These are phyloP conservation scores for Anaeramoeba flamelloides DNA, from an alignment of 78 protist genomes.

Conservation along the genomic window DNA sequence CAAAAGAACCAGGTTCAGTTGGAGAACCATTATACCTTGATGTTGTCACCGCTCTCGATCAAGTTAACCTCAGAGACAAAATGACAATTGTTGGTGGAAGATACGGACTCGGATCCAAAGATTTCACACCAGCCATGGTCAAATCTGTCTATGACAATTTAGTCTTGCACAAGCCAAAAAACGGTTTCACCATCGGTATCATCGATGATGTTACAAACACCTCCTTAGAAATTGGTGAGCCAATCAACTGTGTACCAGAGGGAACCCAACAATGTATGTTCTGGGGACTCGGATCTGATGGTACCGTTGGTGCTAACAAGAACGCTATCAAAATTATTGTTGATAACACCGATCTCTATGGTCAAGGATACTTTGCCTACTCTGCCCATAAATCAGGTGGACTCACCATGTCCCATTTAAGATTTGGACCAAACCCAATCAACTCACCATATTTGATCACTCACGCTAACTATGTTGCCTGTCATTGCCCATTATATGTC, in stretches of 20 bases:
- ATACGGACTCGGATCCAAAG: slow-evolving; percentile 51
- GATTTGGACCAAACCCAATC: slow-evolving; percentile 43
- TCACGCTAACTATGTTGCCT: slow-evolving; percentile 48
- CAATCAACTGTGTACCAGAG: slow-evolving; percentile 28
- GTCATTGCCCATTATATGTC: slow-evolving; percentile 41
- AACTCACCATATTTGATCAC: slow-evolving; percentile 29
- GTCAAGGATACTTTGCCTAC: slow-evolving; percentile 47
- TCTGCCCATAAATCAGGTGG: slow-evolving; percentile 50
- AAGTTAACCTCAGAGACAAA: neutral
- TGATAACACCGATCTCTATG: slow-evolving; percentile 26
- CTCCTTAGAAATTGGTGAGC: slow-evolving; percentile 7
- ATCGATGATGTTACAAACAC: slow-evolving; percentile 43
- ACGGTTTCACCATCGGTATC: slow-evolving; percentile 41
- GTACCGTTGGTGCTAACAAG: slow-evolving; percentile 66
- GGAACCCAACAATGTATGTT: slow-evolving; percentile 40
- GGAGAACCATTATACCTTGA: slow-evolving; percentile 51
- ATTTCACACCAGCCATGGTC: slow-evolving; percentile 39
- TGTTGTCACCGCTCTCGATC: slow-evolving; percentile 14
- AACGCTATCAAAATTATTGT: slow-evolving; percentile 44
- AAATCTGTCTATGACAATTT: slow-evolving; percentile 39
- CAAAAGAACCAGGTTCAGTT: slow-evolving; percentile 32
- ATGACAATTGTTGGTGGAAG: slow-evolving; percentile 31
- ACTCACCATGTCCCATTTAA: slow-evolving; percentile 44
- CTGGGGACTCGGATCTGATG: slow-evolving; percentile 60
- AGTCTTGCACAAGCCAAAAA: neutral